phyloP scores from a whole-genome alignment of 2,329 filamentous ascomycete species.

The Stagonosporopsis rhizophila region DNA sequence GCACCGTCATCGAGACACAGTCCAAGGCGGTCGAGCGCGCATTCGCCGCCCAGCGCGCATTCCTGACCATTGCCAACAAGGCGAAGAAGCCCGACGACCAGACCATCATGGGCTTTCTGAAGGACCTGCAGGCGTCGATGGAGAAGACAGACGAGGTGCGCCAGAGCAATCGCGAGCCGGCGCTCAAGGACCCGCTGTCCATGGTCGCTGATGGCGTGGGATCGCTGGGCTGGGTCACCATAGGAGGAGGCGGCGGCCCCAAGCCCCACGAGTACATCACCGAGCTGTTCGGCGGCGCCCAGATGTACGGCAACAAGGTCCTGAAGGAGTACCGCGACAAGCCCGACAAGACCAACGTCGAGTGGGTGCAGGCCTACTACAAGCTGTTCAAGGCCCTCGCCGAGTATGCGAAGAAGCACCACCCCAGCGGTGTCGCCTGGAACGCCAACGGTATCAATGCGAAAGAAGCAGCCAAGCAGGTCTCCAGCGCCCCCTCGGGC shows the following conservation, averaged over 20 bases:
- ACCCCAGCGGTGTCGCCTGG: slow-evolving; percentile 81
- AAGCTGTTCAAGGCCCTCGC: slow-evolving; percentile 83
- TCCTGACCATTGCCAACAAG: slow-evolving; percentile 86
- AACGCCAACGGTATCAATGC: slow-evolving; percentile 79
- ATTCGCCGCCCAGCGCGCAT: slow-evolving; percentile 85
- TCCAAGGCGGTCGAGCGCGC: slow-evolving; percentile 66
- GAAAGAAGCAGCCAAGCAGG: slow-evolving; percentile 69
- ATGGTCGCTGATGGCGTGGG: slow-evolving; percentile 90
- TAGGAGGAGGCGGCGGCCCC: slow-evolving; percentile 62
- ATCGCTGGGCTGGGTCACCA: slow-evolving; percentile 87
- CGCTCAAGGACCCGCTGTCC: slow-evolving; percentile 80
- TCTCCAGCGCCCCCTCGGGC: slow-evolving; percentile 54
- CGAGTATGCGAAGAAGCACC: slow-evolving; percentile 85
- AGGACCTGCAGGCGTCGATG: slow-evolving; percentile 84
- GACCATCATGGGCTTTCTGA: slow-evolving; percentile 77
- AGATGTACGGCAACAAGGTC: slow-evolving; percentile 95
- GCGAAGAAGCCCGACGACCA: slow-evolving; percentile 87
- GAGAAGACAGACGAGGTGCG: slow-evolving; percentile 80
- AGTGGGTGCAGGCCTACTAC: slow-evolving; percentile 94
- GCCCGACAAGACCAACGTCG: slow-evolving; percentile 73
- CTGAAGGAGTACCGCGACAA: slow-evolving; percentile 88
- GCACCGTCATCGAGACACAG: slow-evolving; percentile 78
- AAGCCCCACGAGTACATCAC: slow-evolving; percentile 87
- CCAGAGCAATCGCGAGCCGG: slow-evolving; percentile 78
- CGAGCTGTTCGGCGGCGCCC: slow-evolving; percentile 80